Conservation (phyloP, 306 rosid species). For the Sicyos baderoa region DNA sequence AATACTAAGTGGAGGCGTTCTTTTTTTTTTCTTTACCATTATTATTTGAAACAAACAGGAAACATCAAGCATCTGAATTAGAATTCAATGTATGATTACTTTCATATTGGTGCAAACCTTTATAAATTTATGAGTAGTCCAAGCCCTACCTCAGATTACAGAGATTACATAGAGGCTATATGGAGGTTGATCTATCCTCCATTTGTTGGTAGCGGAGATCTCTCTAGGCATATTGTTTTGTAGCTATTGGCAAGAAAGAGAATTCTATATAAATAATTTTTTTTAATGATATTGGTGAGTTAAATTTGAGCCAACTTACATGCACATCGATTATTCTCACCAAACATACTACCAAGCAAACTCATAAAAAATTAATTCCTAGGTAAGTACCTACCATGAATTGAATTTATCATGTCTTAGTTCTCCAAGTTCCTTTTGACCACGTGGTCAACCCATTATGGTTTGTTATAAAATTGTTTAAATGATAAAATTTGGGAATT, state of each 20-base stretch:
- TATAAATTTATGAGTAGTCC: not conserved
- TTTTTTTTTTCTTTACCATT: not conserved
- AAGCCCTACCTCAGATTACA: not conserved
- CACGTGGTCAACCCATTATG: too few species aligned
- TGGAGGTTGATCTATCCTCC: not conserved
- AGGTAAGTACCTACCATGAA: too few species aligned
- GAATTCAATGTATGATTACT: not conserved
- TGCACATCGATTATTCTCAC: too few species aligned
- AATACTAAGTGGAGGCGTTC: not conserved
- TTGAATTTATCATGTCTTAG: too few species aligned
- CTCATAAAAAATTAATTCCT: too few species aligned
- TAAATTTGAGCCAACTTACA: too few species aligned
- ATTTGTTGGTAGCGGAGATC: not conserved
- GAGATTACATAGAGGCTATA: not conserved
- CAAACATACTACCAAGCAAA: too few species aligned
- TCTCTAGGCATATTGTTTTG: not conserved
- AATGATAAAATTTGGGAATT: not conserved
- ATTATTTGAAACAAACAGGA: not conserved
- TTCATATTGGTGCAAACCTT: not conserved
- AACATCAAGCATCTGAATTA: not conserved
- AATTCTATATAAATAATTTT: not conserved
- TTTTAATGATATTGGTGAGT: too few species aligned
- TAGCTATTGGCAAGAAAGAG: constrained; percentile 1
- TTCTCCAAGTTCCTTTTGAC: too few species aligned
- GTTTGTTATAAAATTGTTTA: not conserved